These are phyloP conservation scores for Marasmius fiardii DNA, from an alignment of 1,284 basidiomycete species.

Conservation along the genomic window DNA sequence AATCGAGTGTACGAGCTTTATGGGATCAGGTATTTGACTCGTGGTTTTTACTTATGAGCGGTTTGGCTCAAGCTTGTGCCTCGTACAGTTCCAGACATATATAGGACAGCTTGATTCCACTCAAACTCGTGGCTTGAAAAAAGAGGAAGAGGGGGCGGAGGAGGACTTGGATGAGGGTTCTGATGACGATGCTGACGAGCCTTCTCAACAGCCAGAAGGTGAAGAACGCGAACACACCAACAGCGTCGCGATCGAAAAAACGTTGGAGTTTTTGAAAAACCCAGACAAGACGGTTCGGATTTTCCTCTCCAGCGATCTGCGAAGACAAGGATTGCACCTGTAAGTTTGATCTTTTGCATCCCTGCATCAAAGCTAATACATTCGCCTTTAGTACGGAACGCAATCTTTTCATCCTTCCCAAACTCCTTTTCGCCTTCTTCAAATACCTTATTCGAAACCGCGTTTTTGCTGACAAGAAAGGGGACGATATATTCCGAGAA, in stretches of 20 bases:
- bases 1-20: constrained; percentile 40
- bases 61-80: constrained; percentile 5
- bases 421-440: constrained; percentile 59
- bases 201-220: constrained; percentile 17
- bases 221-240: constrained; percentile 29
- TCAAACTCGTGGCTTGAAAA: constrained; percentile 25
- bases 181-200: constrained; percentile 3
- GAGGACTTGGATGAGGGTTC: constrained; percentile 24
- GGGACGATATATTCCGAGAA: neutral
- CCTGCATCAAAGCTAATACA: constrained; percentile 2
- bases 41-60: neutral
- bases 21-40: constrained; percentile 55
- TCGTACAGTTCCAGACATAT: constrained; percentile 50
- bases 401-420: constrained; percentile 46
- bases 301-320: constrained; percentile 65
- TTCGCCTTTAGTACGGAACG: constrained; percentile 34
- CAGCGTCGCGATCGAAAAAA: constrained; percentile 38
- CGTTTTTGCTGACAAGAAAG: constrained; percentile 41
- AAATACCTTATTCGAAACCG: constrained; percentile 55
- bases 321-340: constrained; percentile 63
- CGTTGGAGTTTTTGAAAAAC: constrained; percentile 52
- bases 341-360: constrained; percentile 24
- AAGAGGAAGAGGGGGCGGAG: constrained; percentile 21
- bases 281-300: constrained; percentile 50
- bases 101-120: constrained; percentile 45